Evolutionary conservation across 768 basidiomycete genomes (phyloP).

Genomic region (Candolleomyces eurysporus): DNA sequence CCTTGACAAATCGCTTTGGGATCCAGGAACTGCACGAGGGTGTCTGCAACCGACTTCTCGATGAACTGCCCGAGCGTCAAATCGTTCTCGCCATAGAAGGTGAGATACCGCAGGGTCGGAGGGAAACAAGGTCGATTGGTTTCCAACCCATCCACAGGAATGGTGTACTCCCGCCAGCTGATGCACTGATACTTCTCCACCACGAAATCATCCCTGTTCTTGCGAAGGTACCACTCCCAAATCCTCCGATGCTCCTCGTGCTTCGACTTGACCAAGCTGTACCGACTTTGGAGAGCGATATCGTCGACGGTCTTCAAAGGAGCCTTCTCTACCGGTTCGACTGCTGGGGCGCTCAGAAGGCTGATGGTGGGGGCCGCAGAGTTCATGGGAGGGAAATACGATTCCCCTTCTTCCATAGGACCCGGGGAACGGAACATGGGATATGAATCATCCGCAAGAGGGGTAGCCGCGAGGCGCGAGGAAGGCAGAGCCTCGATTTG

Average conservation of each 20-base stretch:
- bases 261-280: conserved; percentile 69
- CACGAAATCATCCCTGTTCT: conserved; percentile 82
- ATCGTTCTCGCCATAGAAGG: conserved; percentile 92
- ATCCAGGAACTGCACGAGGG: conserved; percentile 65
- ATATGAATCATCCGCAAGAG: conserved; percentile 39
- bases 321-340: conserved; percentile 19
- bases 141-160: conserved; percentile 71
- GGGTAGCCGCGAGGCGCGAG: conserved; percentile 28
- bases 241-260: conserved; percentile 86
- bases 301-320: conserved; percentile 62
- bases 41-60: conserved; percentile 71
- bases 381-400: conserved; percentile 28
- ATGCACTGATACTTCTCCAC: conserved; percentile 94
- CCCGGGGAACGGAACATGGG: conserved; percentile 16
- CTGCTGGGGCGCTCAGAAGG: not conserved
- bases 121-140: conserved; percentile 74
- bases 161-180: conserved; percentile 71
- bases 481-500: conserved; percentile 60
- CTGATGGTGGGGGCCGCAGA: conserved; percentile 4
- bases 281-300: conserved; percentile 71
- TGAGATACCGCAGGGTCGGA: conserved; percentile 69
- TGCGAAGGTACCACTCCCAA: conserved; percentile 94
- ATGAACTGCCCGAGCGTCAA: conserved; percentile 92
- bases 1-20: conserved; percentile 77
- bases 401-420: conserved; percentile 27